Percentiles rank a stretch among this genome's conserved stretches.
Conservation (phyloP, 2,329 filamentous ascomycete genomes). For the Botryosphaeria agaves region DNA sequence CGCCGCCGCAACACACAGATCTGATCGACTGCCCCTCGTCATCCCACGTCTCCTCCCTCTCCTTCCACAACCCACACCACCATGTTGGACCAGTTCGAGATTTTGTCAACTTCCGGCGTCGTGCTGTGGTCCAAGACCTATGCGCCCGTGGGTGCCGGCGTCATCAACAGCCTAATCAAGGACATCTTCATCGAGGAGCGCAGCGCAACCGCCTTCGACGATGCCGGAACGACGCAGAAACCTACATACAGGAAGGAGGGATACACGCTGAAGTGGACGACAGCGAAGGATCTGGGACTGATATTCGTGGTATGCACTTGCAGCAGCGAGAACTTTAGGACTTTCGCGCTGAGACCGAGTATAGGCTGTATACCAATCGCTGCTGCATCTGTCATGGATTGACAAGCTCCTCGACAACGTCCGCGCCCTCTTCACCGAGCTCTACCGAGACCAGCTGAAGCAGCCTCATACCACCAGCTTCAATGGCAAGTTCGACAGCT, state of each 20-base stretch:
- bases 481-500: slow-evolving; percentile 75
- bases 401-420: slow-evolving; percentile 94
- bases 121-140: slow-evolving; percentile 92
- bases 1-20: slow-evolving; percentile 4
- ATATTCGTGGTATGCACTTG: slow-evolving; percentile 66
- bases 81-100: slow-evolving; percentile 96
- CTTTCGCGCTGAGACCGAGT: too few relatives aligned
- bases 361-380: slow-evolving; percentile 92
- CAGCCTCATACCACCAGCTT: slow-evolving; percentile 62
- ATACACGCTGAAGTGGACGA: slow-evolving; percentile 87
- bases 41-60: slow-evolving; percentile 6
- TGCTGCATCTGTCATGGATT: slow-evolving; percentile 91
- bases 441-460: slow-evolving; percentile 78
- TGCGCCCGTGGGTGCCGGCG: slow-evolving; percentile 56
- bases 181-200: slow-evolving; percentile 98
- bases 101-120: slow-evolving; percentile 86
- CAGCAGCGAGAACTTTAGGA: too few relatives aligned
- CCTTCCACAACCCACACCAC: slow-evolving; percentile 6
- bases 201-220: slow-evolving; percentile 39
- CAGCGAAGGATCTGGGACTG: slow-evolving; percentile 78
- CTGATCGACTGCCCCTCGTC: slow-evolving; percentile 3
- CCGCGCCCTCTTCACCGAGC: slow-evolving; percentile 73
- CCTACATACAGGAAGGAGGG: slow-evolving; percentile 77
- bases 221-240: slow-evolving; percentile 44
- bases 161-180: slow-evolving; percentile 88